A percentile compares a stretch with the other conserved stretches of the same genome.
Conservation (phyloP, 169 alveolate genomes). For the Besnoitia besnoiti region DNA sequence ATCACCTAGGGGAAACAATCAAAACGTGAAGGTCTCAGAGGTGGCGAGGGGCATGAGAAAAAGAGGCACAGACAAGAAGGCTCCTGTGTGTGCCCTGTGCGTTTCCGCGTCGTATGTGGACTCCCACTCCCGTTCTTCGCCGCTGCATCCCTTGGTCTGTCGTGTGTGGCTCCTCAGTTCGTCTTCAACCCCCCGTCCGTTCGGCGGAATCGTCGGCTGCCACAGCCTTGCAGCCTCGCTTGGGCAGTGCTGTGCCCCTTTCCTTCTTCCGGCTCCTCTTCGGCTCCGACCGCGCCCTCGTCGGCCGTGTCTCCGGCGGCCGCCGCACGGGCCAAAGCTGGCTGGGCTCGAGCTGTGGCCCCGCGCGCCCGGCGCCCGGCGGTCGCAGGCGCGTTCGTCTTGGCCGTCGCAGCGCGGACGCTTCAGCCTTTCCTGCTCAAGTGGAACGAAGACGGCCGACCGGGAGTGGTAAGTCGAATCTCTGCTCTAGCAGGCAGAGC, state of each 20-base stretch:
- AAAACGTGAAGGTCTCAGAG: no score
- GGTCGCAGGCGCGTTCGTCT: constrained; percentile 40
- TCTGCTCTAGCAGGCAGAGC: no score
- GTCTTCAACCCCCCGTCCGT: not conserved
- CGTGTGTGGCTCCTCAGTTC: not conserved
- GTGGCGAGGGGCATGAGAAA: no score
- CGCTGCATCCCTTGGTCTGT: not conserved
- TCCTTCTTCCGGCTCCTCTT: not conserved
- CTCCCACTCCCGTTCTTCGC: no score
- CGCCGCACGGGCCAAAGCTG: not conserved
- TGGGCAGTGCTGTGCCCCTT: constrained; percentile 18
- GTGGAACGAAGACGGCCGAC: not conserved
- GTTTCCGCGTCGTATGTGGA: not conserved
- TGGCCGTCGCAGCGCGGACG: constrained; percentile 53
- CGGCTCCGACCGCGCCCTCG: not conserved
- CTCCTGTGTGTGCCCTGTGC: not conserved
- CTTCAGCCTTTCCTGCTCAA: constrained; percentile 52
- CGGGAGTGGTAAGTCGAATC: not conserved
- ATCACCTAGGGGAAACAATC: no score
- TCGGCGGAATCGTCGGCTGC: not conserved
- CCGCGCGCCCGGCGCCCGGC: not conserved
- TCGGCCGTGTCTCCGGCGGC: constrained; percentile 10
- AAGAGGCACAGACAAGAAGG: no score
- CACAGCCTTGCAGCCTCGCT: not conserved
- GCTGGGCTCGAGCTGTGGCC: not conserved